Base-by-base conservation (phyloP, 805 yeast species). In the Lachancea sp. region DNA sequence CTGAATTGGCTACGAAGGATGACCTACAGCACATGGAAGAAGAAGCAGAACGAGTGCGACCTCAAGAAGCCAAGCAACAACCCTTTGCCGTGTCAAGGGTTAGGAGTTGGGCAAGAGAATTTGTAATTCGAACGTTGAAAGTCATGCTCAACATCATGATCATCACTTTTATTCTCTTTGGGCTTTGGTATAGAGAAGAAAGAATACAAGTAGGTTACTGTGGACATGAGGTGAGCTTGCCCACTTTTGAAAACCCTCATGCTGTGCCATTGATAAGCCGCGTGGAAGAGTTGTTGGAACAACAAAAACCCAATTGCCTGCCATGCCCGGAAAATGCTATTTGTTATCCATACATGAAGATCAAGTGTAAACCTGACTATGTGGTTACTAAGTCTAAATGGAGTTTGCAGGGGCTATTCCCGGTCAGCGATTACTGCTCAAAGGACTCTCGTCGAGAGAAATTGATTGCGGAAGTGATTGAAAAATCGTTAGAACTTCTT, bases 311-410 rank as follows among this genome's bases (percentile, higher is more conserved):
- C 2, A 33, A 49, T 0, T 90, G 98, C 64, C 63, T 74, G 3
- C 74, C 74, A 19, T 90, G 97, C 56, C 97, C 97, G 2, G 73
- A 70, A 3, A 80, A 89, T 62, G 92, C 89, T 0, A 67, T 75
- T 28, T 90, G 97, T 62, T 77, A 71, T 47, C 75, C 77, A 18
- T 57, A 70, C 33, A 66, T 83, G 51, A 66, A 71, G 38, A 54
- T 84, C 7, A 77, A 72, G 42, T 90, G 98, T 61, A 78, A 75
- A 50, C 79, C 78, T 33, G 95, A 81, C 42, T 67, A 71, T 38
- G 80, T 81, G 12, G 68, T 74, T 47, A 64, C 75, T 29, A 41
- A 46, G 22, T 47, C 57, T 11, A 33, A 30, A 6, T 50, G 41
- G 34, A 48, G 49, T 34, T 55, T 77, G 23, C 68, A 71, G 43